Base-by-base conservation (phyloP, 768 basidiomycete species). In the Serendipita indica region DNA sequence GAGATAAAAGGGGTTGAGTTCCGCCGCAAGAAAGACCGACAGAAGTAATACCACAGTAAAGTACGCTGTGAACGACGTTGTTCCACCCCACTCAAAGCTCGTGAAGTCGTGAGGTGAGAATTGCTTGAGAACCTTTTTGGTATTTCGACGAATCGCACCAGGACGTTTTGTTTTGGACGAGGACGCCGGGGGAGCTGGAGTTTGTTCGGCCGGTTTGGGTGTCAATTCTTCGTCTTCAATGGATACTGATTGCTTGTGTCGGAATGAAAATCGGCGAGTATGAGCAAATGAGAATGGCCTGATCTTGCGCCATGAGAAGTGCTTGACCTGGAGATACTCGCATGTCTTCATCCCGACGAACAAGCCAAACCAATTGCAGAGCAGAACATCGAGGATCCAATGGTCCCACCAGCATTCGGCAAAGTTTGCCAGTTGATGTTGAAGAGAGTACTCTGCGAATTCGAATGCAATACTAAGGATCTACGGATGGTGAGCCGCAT, bases 361-460 rank as follows among this genome's bases (percentile, higher is more conserved):
- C 4, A 86, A 86, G 43, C 89, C 89, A 59, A 88, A 65, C 89
- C 89, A 90, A 68, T 91, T 91, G 72, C 88, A 91, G 35, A 90
- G 64, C 54, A 90, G 73, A 41, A 91, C 89, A 69, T 91, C 88
- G 57, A 91, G 74, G 62, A 91, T 74, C 88, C 88, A 91, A 74
- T 91, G 88, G 68, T 90, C 89, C 88, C 88, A 91, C 89, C 88
- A 90, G 66, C 89, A 90, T 86, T 91, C 88, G 52, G 79, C 82
- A 67, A 91, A 90, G 67, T 91, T 91, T 22, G 88, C 74, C n/a
- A 91, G 70, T 67, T 91, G 88, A 69, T 91, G 88, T 66, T 88
- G 84, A 13, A 91, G 69, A 59, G 85, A 87, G 71, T 91, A 91
- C 69, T 91, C 88, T 18, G 89, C 89, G 32, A 91, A 75, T 68